phyloP scores from a whole-genome alignment of 768 basidiomycete genomes.

The Mycena maculata region DNA sequence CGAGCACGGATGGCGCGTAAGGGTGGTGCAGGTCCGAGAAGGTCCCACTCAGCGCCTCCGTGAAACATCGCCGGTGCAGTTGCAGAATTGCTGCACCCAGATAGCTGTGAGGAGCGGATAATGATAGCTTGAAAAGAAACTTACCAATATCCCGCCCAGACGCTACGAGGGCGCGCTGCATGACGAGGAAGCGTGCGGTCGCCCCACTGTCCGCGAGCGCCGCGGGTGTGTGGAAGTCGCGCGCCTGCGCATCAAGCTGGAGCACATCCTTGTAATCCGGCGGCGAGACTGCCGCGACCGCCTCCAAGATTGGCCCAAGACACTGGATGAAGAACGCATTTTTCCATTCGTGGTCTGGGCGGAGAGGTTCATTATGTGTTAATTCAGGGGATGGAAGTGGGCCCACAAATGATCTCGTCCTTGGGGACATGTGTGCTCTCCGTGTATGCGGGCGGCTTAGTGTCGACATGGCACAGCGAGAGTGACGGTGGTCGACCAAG shows the following conservation, averaged over 20 bases:
- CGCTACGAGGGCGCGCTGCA: constrained; percentile 72
- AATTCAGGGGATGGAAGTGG: neutral
- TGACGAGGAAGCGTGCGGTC: constrained; percentile 64
- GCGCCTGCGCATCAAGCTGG: constrained; percentile 63
- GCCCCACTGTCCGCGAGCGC: constrained; percentile 55
- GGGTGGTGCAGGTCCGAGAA: constrained; percentile 66
- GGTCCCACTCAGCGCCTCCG: constrained; percentile 67
- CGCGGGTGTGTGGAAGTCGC: constrained; percentile 66
- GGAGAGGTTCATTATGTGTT: neutral
- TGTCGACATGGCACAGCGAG: constrained; percentile 72
- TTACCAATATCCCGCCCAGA: constrained; percentile 74
- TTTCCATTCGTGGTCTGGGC: constrained; percentile 77
- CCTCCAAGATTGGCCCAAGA: constrained; percentile 70
- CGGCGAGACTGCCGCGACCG: constrained; percentile 63
- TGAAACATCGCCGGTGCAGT: constrained; percentile 75
- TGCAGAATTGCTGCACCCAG: constrained; percentile 66
- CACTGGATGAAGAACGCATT: constrained; percentile 72
- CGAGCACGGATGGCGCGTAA: constrained; percentile 77
- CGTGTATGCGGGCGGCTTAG: constrained; percentile 56
- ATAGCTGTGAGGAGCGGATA: constrained; percentile 2
- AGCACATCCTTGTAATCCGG: constrained; percentile 64
- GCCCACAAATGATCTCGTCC: constrained; percentile 64
- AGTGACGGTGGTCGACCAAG: constrained; percentile 80
- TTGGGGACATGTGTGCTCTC: constrained; percentile 53
- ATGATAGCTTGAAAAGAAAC: constrained; percentile 26